Evolutionary conservation across 2,329 filamentous ascomycete genomes (phyloP).

Genomic region (Tolypocladium tropicale): DNA sequence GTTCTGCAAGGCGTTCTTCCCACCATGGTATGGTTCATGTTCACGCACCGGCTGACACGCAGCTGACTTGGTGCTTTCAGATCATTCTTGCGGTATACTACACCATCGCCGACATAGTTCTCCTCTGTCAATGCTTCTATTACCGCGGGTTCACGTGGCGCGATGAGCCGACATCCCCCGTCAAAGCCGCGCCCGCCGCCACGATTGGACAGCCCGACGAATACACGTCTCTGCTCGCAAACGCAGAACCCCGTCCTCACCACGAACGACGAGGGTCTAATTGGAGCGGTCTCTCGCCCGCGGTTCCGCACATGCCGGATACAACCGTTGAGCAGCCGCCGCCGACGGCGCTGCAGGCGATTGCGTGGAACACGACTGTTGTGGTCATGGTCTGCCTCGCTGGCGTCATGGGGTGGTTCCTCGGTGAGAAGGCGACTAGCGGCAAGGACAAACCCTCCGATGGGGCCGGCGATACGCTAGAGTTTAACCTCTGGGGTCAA

Average conservation of each 20-base stretch:
- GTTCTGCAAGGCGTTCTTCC: slow-evolving; percentile 84
- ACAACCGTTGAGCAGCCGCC: slow-evolving; percentile 33
- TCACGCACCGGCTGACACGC: background rate
- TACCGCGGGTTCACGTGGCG: slow-evolving; percentile 74
- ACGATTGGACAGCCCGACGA: slow-evolving; percentile 34
- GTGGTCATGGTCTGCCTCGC: slow-evolving; percentile 75
- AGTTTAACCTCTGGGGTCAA: slow-evolving; percentile 72
- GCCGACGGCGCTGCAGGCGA: slow-evolving; percentile 43
- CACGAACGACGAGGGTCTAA: slow-evolving; percentile 40
- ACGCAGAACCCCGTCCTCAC: slow-evolving; percentile 27
- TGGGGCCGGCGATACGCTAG: slow-evolving; percentile 37
- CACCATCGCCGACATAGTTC: slow-evolving; percentile 80
- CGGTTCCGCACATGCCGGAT: slow-evolving; percentile 59
- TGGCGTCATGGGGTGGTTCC: slow-evolving; percentile 77
- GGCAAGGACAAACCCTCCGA: slow-evolving; percentile 28
- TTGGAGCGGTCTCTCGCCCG: slow-evolving; percentile 65
- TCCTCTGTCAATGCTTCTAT: slow-evolving; percentile 87
- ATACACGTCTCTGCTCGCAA: slow-evolving; percentile 38
- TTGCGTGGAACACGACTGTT: slow-evolving; percentile 64
- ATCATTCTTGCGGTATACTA: slow-evolving; percentile 92
- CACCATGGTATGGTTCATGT: slow-evolving; percentile 57
- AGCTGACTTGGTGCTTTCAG: slow-evolving; percentile 21
- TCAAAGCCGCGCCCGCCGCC: slow-evolving; percentile 27
- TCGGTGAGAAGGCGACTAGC: slow-evolving; percentile 34
- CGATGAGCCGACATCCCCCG: slow-evolving; percentile 37